These are phyloP conservation scores for Ganoderma lingzhi DNA, from an alignment of 1,284 basidiomycete species.

Conservation along the genomic window DNA sequence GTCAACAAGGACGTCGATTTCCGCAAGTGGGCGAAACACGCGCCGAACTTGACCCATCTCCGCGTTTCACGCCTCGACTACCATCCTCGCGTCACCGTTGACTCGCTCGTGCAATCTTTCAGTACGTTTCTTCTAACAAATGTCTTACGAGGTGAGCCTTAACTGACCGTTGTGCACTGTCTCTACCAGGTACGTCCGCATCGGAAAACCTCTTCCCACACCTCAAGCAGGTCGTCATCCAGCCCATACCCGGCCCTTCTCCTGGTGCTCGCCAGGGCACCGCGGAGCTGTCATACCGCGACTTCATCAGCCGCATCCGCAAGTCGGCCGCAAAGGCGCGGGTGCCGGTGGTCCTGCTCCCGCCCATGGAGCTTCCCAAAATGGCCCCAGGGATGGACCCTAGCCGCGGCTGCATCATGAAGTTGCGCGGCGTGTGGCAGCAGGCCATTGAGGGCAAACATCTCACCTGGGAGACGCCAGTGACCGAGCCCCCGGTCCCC, in stretches of 20 bases:
- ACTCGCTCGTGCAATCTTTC: constrained; percentile 24
- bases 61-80: constrained; percentile 29
- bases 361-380: constrained; percentile 22
- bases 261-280: constrained; percentile 11
- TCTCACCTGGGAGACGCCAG: neutral
- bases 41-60: constrained; percentile 29
- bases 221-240: constrained; percentile 24
- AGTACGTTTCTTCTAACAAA: constrained; percentile 11
- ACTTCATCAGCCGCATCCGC: constrained; percentile 21
- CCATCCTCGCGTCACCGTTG: constrained; percentile 26
- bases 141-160: no score
- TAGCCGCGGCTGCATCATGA: constrained; percentile 23
- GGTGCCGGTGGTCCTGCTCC: constrained; percentile 26
- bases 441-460: constrained; percentile 11
- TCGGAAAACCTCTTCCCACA: constrained; percentile 22
- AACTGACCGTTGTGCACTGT: neutral
- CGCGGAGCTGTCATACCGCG: constrained; percentile 23
- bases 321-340: constrained; percentile 20
- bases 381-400: constrained; percentile 15
- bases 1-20: constrained; percentile 30
- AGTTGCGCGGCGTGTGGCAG: constrained; percentile 12
- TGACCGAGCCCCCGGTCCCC: neutral
- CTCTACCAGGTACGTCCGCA: constrained; percentile 7
- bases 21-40: constrained; percentile 27
- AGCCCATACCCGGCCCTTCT: constrained; percentile 23